Evolutionary conservation across 768 basidiomycete genomes (phyloP).

Genomic region (Suillus bovinus): DNA sequence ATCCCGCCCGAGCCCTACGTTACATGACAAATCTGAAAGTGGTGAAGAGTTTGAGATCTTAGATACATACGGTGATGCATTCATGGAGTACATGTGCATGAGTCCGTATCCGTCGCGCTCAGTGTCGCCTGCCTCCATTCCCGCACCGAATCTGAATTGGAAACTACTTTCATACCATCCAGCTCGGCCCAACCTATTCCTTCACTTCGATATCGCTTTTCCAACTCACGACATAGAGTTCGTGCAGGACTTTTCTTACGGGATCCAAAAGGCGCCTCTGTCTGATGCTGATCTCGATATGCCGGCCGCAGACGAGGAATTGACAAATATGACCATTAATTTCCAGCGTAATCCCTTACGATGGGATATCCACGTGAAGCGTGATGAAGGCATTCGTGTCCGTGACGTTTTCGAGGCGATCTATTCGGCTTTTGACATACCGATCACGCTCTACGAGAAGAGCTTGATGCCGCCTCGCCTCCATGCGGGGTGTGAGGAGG

Average conservation of each 20-base stretch:
- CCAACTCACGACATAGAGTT: constrained; percentile 33
- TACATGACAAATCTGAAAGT: too few relatives aligned
- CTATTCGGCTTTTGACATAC: constrained; percentile 46
- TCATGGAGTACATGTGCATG: too few relatives aligned
- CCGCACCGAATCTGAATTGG: constrained; percentile 47
- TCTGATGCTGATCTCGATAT: constrained; percentile 41
- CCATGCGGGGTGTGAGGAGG: constrained; percentile 34
- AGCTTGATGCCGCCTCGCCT: constrained; percentile 27
- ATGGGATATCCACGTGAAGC: constrained; percentile 45
- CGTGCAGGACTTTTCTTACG: constrained; percentile 17
- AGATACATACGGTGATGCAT: too few relatives aligned
- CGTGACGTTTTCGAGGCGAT: constrained; percentile 62
- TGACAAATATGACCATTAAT: constrained; percentile 51
- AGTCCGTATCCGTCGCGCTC: constrained; percentile 16
- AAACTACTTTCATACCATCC: constrained; percentile 43
- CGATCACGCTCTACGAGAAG: constrained; percentile 47
- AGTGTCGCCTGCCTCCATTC: not conserved
- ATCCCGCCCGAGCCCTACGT: too few relatives aligned
- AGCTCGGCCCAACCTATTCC: constrained; percentile 32
- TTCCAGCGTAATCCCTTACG: constrained; percentile 35
- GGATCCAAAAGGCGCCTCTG: constrained; percentile 21
- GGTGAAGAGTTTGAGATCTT: too few relatives aligned
- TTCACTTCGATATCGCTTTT: constrained; percentile 54
- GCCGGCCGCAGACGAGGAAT: constrained; percentile 41
- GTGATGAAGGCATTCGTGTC: constrained; percentile 46